Conservation (phyloP, 306 rosid species). For the Lupinus albus region DNA sequence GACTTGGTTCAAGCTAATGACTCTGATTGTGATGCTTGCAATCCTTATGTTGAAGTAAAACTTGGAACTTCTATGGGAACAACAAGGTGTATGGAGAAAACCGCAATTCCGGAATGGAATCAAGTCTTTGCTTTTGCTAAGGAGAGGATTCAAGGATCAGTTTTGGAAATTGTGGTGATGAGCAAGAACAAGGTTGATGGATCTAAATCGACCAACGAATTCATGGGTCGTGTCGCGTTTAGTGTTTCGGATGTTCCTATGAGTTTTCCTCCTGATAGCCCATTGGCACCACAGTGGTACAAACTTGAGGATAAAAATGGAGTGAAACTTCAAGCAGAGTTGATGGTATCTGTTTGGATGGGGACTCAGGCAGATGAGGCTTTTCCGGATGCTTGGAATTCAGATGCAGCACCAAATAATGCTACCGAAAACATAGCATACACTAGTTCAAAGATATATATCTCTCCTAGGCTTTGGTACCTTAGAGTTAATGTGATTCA, state of each 20-base stretch:
- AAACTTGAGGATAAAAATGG: constrained; percentile 35
- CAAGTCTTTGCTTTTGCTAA: constrained; percentile 31
- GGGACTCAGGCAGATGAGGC: constrained; percentile 53
- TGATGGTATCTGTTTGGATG: constrained; percentile 53
- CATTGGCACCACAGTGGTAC: constrained; percentile 41
- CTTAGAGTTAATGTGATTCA: constrained; percentile 49
- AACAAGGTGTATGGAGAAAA: constrained; percentile 25
- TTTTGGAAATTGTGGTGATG: constrained; percentile 39
- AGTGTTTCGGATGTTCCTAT: constrained; percentile 36
- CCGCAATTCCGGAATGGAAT: constrained; percentile 41
- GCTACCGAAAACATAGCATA: background rate
- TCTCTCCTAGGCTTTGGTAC: constrained; percentile 51
- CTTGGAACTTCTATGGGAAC: constrained; percentile 43
- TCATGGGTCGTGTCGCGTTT: constrained; percentile 35
- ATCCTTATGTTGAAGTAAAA: constrained; percentile 43
- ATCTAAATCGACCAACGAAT: background rate
- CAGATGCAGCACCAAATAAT: background rate
- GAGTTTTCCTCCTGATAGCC: constrained; percentile 45
- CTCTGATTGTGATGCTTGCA: background rate
- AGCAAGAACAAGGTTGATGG: constrained; percentile 1
- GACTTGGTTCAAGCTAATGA: constrained; percentile 2
- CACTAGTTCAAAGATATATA: constrained; percentile 35
- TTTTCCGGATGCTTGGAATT: constrained; percentile 36
- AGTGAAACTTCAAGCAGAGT: constrained; percentile 27
- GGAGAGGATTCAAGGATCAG: constrained; percentile 38